Percentiles rank a stretch among this genome's conserved stretches.
These are phyloP conservation scores for Quaeritorhiza haematococci DNA, from an alignment of 371 early-diverging fungal genomes.

Conservation along the genomic window DNA sequence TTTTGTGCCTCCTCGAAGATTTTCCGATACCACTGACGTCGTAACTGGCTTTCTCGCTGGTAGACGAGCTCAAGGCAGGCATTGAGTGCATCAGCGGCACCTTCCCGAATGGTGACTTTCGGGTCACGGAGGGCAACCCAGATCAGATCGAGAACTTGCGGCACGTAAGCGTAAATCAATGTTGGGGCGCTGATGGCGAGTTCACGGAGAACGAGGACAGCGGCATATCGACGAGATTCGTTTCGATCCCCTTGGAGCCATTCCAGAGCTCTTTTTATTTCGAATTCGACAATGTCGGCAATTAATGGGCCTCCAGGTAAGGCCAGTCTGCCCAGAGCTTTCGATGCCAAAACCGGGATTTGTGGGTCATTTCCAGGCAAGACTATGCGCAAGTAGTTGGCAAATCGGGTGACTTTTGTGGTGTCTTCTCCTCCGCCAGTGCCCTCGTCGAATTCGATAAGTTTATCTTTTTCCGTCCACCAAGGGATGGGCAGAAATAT, in stretches of 20 bases:
- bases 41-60: conserved; percentile 68
- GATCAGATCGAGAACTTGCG: conserved; percentile 79
- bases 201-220: conserved; percentile 81
- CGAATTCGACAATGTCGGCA: conserved; percentile 80
- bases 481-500: too few species aligned
- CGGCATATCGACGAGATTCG: conserved; percentile 78
- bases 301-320: conserved; percentile 72
- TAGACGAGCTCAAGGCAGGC: conserved; percentile 80
- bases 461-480: too few species aligned
- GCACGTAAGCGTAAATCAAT: conserved; percentile 76
- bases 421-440: conserved; percentile 83
- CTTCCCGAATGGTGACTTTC: conserved; percentile 73
- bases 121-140: conserved; percentile 86
- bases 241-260: conserved; percentile 80
- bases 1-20: conserved; percentile 82
- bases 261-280: conserved; percentile 83
- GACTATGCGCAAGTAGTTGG: conserved; percentile 79
- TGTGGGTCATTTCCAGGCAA: conserved; percentile 78
- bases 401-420: conserved; percentile 72
- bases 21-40: conserved; percentile 69
- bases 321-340: conserved; percentile 76
- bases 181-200: conserved; percentile 80
- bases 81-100: conserved; percentile 83
- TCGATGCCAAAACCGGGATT: conserved; percentile 78
- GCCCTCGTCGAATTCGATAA: conserved; percentile 71